phyloP scores from a whole-genome alignment of 805 yeast species.

The Wickerhamiella azyma region DNA sequence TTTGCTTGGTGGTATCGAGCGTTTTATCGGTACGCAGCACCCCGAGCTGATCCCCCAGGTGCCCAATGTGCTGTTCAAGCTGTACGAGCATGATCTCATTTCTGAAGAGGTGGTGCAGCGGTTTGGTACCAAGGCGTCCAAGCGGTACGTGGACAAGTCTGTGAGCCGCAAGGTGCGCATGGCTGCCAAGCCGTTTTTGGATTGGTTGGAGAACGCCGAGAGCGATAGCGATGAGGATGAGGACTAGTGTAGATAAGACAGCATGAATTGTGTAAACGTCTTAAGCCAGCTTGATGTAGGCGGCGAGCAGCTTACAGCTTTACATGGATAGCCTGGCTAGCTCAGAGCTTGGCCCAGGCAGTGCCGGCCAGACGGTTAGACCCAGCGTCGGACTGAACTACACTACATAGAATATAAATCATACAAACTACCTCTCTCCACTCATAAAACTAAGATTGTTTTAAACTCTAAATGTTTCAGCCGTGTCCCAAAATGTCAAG shows the following conservation, averaged over 20 bases:
- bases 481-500: too few species aligned
- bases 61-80: slow-evolving; percentile 68
- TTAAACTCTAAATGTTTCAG: too few species aligned
- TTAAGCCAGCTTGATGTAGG: background rate
- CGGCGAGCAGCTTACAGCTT: too few species aligned
- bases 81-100: slow-evolving; percentile 72
- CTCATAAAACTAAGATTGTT: too few species aligned
- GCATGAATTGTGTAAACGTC: too few species aligned
- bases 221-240: slow-evolving; percentile 60
- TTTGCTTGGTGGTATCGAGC: slow-evolving; percentile 89
- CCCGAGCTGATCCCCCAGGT: slow-evolving; percentile 55
- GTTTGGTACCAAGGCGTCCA: slow-evolving; percentile 87
- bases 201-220: slow-evolving; percentile 93
- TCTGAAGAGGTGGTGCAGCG: slow-evolving; percentile 67
- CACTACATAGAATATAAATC: too few species aligned
- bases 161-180: slow-evolving; percentile 84
- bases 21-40: slow-evolving; percentile 73
- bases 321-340: too few species aligned
- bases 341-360: too few species aligned
- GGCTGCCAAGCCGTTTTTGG: slow-evolving; percentile 89
- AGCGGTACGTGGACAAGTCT: slow-evolving; percentile 87
- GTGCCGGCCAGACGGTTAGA: too few species aligned
- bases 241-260: slow-evolving; percentile 13
- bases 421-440: too few species aligned
- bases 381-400: too few species aligned